Conservation (phyloP, 2,329 filamentous ascomycete species). For the Sporothrix globosa region DNA sequence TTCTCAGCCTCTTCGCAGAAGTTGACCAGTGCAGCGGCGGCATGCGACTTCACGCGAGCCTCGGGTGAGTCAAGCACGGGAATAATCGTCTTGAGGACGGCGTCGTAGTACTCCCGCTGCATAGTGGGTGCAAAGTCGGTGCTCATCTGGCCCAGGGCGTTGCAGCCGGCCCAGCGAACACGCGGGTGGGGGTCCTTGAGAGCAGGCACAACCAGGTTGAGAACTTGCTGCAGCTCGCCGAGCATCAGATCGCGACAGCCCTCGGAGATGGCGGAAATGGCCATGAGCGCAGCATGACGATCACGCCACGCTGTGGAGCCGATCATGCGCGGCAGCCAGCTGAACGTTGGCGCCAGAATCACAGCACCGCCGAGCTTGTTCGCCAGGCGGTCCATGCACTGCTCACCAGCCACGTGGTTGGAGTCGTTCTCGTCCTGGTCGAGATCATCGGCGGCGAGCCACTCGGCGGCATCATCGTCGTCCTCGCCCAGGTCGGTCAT, state of each 20-base stretch:
- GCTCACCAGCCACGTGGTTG: slow-evolving; percentile 96
- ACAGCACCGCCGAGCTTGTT: slow-evolving; percentile 95
- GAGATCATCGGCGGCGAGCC: slow-evolving; percentile 90
- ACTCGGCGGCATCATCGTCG: slow-evolving; percentile 92
- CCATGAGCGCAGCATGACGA: slow-evolving; percentile 95
- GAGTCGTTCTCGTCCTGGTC: slow-evolving; percentile 95
- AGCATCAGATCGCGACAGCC: slow-evolving; percentile 96
- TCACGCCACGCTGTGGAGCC: slow-evolving; percentile 92
- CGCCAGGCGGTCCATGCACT: slow-evolving; percentile 95
- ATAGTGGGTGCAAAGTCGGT: slow-evolving; percentile 98
- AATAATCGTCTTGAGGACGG: slow-evolving; percentile 86
- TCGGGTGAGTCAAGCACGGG: slow-evolving; percentile 89
- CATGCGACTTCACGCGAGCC: slow-evolving; percentile 93
- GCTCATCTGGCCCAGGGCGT: slow-evolving; percentile 99
- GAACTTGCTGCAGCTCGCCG: slow-evolving; percentile 87
- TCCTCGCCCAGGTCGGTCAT: slow-evolving; percentile 97
- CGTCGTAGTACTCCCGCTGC: slow-evolving; percentile 92
- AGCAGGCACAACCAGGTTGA: slow-evolving; percentile 91
- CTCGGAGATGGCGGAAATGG: slow-evolving; percentile 97
- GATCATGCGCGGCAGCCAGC: slow-evolving; percentile 98
- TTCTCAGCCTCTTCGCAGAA: slow-evolving; percentile 99
- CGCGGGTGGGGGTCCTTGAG: slow-evolving; percentile 88
- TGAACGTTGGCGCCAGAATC: slow-evolving; percentile 91
- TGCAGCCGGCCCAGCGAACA: slow-evolving; percentile 96
- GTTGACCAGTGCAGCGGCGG: slow-evolving; percentile 96